Conservation (phyloP, 1,284 basidiomycete genomes). For the Ustilago lituana region DNA sequence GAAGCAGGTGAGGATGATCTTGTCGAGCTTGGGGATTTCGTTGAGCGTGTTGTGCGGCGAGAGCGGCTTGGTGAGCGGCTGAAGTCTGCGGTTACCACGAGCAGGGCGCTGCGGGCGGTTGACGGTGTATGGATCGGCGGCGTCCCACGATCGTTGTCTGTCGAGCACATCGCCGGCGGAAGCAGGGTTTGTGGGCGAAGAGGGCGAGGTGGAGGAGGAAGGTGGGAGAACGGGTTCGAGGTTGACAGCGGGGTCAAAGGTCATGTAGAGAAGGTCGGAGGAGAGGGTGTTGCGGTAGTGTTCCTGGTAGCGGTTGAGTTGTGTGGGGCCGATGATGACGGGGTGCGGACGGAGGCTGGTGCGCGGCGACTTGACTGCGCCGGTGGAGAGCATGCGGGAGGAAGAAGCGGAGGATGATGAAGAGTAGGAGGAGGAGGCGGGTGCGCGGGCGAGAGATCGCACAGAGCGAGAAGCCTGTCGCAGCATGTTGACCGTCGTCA, state of each 20-base stretch:
- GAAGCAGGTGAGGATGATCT: slow-evolving; percentile 72
- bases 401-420: slow-evolving; percentile 13
- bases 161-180: slow-evolving; percentile 19
- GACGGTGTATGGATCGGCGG: slow-evolving; percentile 80
- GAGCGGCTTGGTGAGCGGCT: slow-evolving; percentile 53
- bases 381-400: slow-evolving; percentile 16
- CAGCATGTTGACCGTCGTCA: slow-evolving; percentile 35
- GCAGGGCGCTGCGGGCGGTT: slow-evolving; percentile 76
- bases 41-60: slow-evolving; percentile 31
- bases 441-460: slow-evolving; percentile 4
- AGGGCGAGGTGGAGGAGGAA: slow-evolving; percentile 17
- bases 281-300: slow-evolving; percentile 86
- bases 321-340: slow-evolving; percentile 71
- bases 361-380: slow-evolving; percentile 34
- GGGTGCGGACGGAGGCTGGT: slow-evolving; percentile 49
- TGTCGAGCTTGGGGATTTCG: slow-evolving; percentile 76
- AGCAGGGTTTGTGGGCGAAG: slow-evolving; percentile 4
- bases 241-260: slow-evolving; percentile 73
- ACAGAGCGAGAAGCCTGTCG: slow-evolving; percentile 17
- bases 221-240: slow-evolving; percentile 13
- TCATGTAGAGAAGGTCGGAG: slow-evolving; percentile 93
- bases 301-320: slow-evolving; percentile 79
- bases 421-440: slow-evolving; percentile 1
- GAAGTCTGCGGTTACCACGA: slow-evolving; percentile 72
- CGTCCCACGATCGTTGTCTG: slow-evolving; percentile 76